phyloP scores from a whole-genome alignment of 352 stramenopile genomes.

The Thraustochytrium striatum region DNA sequence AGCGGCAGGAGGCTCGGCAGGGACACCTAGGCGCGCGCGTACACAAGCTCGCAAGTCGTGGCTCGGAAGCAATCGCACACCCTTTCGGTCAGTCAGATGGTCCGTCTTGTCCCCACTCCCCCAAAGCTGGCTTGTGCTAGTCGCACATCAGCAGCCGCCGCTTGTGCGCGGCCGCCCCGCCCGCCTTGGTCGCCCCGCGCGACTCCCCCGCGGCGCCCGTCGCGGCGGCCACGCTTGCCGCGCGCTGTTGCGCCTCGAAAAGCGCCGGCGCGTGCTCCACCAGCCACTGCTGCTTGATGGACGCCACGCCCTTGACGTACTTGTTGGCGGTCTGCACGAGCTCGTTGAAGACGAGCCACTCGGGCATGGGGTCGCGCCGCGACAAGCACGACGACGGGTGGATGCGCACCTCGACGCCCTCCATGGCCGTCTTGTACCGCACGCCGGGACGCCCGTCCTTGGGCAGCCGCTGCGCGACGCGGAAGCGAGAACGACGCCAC shows the following conservation, averaged over 20 bases:
- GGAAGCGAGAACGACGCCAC: slow-evolving; percentile 78
- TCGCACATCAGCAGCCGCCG: slow-evolving; percentile 33
- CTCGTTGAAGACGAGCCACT: slow-evolving; percentile 80
- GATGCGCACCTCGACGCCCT: slow-evolving; percentile 75
- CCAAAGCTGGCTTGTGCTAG: not conserved
- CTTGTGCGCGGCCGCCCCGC: not conserved
- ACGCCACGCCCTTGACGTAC: slow-evolving; percentile 76
- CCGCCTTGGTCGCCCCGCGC: too few relatives aligned
- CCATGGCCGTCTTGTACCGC: slow-evolving; percentile 71
- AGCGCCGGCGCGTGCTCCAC: slow-evolving; percentile 72
- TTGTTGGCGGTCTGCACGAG: slow-evolving; percentile 83
- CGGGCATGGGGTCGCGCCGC: slow-evolving; percentile 74
- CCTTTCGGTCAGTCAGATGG: not conserved
- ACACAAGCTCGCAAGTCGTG: not conserved
- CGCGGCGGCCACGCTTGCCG: too few relatives aligned
- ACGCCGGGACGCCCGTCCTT: slow-evolving; percentile 57
- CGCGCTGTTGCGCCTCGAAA: slow-evolving; percentile 58
- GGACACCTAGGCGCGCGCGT: not conserved
- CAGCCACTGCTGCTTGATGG: slow-evolving; percentile 81
- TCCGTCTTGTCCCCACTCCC: not conserved
- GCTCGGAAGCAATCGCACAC: not conserved
- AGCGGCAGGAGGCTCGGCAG: not conserved
- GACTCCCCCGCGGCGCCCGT: too few relatives aligned
- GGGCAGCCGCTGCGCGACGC: slow-evolving; percentile 76
- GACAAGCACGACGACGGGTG: slow-evolving; percentile 73